Evolutionary conservation across 2,329 filamentous ascomycete genomes (phyloP), one percentile per base, ranked within the genome.

Genomic region (Xylaria sp.): DNA sequence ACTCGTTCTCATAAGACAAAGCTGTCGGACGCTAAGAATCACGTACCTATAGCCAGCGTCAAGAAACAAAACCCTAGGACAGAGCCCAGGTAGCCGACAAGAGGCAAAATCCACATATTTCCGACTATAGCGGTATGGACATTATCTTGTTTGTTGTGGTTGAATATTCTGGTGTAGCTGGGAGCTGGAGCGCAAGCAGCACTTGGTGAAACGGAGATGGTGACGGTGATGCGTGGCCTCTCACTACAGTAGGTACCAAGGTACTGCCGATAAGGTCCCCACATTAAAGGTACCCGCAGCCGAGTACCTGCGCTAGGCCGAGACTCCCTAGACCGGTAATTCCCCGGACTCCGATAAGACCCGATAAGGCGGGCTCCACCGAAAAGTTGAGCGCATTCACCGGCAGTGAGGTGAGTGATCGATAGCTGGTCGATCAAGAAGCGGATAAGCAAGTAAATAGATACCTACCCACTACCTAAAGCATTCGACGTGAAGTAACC

Each of bases 71-170:
- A 99, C 80, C 95, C 95, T 70, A 97, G 84, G 72, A 94, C 83
- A 74, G 97, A 90, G 78, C 96, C 96, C 41, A 94, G 81, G 78
- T 97, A 98, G 77, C 96, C 96, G 77, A 99, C 85, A 52, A 98
- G 84, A 76, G 95, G 94, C 78, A 99, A 85, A 84, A 99, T 94
- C 94, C 94, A 98, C 96, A 98, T 98, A 73, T 72, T 88, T 79
- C 50, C 51, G 10, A n/a, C 56, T 71, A 73, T 57, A 41, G 12
- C n/a, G 34, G n/a, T n/a, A 50, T 63, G 66, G 20, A 31, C 65
- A 71, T 71, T 63, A 46, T 63, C 41, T 71, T 57, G 41, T 48
- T 18, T 51, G 23, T 57, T 54, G 41, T n/a, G 6, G 15, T 46
- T 46, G 15, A 13, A 54, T 15, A 23, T 20, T 13, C 5, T 31